phyloP scores from a whole-genome alignment of 129 eudicot genomes.

The Chrysanthemum seticuspe region DNA sequence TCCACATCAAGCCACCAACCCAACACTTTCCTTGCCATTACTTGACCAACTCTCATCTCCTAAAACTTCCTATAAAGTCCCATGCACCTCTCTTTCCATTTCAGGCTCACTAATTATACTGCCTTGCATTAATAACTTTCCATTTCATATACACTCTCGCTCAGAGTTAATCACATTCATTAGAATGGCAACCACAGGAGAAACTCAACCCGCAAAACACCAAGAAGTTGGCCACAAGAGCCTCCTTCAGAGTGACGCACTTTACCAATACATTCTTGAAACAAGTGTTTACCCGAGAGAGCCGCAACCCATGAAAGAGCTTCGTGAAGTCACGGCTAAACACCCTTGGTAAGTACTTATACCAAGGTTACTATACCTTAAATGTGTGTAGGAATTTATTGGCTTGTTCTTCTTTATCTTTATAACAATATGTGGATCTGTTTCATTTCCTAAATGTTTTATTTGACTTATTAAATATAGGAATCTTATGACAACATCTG shows the following conservation, averaged over 20 bases:
- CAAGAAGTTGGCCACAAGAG: conserved; percentile 65
- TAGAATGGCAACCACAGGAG: no score
- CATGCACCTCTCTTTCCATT: no score
- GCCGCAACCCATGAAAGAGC: conserved; percentile 56
- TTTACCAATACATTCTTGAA: conserved; percentile 59
- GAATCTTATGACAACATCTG: no score
- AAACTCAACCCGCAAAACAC: conserved; percentile 27
- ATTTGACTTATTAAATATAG: no score
- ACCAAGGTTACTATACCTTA: not conserved
- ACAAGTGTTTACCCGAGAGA: conserved; percentile 62
- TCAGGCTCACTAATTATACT: no score
- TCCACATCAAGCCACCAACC: no score
- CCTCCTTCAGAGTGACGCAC: conserved; percentile 59
- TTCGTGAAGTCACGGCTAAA: conserved; percentile 52
- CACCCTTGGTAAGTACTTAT: conserved; percentile 45
- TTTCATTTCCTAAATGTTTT: no score
- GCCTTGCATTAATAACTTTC: not conserved
- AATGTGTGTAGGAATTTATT: no score
- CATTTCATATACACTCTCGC: not conserved
- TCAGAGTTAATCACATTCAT: no score
- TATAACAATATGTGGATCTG: conserved; percentile 5
- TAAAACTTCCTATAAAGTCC: no score
- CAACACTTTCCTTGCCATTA: no score
- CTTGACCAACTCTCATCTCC: not conserved
- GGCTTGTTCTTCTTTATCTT: no score